Conservation (phyloP, 2,329 filamentous ascomycete genomes). For the Coniochaeta sp. region DNA sequence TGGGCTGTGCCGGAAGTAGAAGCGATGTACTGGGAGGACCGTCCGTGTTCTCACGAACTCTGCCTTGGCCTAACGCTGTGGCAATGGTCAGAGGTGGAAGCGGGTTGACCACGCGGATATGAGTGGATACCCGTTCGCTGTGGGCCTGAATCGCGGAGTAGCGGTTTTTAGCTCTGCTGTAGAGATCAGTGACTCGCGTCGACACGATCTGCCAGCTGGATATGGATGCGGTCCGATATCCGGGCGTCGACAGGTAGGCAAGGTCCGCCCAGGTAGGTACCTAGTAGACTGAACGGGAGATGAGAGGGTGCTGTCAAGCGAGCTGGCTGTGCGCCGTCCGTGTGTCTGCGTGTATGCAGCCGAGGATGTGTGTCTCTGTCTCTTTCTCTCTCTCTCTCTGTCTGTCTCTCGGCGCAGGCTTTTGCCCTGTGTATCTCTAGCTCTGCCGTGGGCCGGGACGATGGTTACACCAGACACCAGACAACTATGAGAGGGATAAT, state of each 20-base stretch:
- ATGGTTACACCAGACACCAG: constrained; percentile 23
- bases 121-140: constrained; percentile 15
- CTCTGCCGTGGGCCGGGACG: constrained; percentile 12
- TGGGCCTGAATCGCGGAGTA: constrained; percentile 19
- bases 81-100: constrained; percentile 7
- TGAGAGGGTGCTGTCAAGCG: neutral
- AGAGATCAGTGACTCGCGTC: constrained; percentile 17
- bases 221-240: neutral
- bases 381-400: too few species aligned
- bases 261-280: neutral
- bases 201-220: neutral
- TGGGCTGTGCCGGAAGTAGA: constrained; percentile 36
- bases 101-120: constrained; percentile 6
- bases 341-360: neutral
- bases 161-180: constrained; percentile 9
- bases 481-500: constrained; percentile 12
- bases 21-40: constrained; percentile 4
- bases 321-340: neutral
- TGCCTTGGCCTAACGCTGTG: constrained; percentile 9
- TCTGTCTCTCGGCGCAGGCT: neutral
- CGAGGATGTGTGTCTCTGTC: constrained; percentile 1
- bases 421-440: constrained; percentile 9
- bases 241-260: neutral
- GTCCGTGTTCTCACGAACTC: constrained; percentile 13
- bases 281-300: neutral